Evolutionary conservation across 805 yeast species (phyloP).

Genomic region (Schwanniomyces pseudopolymorphus): DNA sequence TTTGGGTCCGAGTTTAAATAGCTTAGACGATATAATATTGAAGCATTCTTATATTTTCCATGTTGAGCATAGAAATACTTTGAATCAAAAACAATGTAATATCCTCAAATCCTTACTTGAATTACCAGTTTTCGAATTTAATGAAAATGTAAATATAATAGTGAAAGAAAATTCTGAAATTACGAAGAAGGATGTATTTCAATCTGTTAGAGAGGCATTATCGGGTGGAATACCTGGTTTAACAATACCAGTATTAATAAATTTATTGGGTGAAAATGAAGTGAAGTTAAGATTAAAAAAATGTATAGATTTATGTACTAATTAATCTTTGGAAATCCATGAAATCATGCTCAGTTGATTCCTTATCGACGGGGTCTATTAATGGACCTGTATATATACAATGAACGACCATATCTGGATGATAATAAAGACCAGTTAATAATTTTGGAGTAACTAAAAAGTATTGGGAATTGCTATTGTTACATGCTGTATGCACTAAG

Average conservation of each 20-base stretch:
- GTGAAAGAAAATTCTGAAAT: constrained; percentile 4
- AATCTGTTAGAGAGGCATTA: constrained; percentile 63
- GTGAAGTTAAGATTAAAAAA: constrained; percentile 22
- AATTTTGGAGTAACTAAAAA: constrained; percentile 92
- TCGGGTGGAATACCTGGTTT: constrained; percentile 72
- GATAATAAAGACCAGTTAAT: constrained; percentile 73
- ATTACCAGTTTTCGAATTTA: constrained; percentile 10
- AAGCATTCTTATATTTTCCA: constrained; percentile 52
- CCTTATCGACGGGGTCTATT: constrained; percentile 18
- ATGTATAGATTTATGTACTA: constrained; percentile 11
- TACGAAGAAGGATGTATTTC: constrained; percentile 48
- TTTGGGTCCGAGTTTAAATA: constrained; percentile 51
- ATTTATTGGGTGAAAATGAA: constrained; percentile 50
- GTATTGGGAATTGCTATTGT: constrained; percentile 64
- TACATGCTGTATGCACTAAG: constrained; percentile 82
- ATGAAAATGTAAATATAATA: constrained; percentile 10
- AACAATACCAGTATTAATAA: constrained; percentile 56
- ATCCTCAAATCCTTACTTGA: constrained; percentile 15
- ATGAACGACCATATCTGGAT: constrained; percentile 77
- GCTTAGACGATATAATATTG: constrained; percentile 50
- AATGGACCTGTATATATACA: constrained; percentile 59
- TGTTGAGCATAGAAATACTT: constrained; percentile 23
- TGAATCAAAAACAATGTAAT: constrained; percentile 12
- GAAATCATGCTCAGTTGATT: constrained; percentile 19
- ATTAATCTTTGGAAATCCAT: constrained; percentile 28